Base-by-base conservation (phyloP, 2,329 filamentous ascomycete genomes). In the Fusarium denticulatum region DNA sequence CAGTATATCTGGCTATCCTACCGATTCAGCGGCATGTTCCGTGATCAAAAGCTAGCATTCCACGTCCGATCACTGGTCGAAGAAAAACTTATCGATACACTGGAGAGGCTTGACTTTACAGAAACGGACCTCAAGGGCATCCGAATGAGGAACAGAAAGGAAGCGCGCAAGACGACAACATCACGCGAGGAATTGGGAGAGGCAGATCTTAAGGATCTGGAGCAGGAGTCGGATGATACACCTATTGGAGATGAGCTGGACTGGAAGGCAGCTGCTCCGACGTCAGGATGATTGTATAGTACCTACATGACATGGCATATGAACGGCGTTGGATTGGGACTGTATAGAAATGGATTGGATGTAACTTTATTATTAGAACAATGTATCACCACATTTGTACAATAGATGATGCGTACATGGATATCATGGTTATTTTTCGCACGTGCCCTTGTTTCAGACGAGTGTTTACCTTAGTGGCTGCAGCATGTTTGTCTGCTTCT, bases 1-100 rank as follows among this genome's bases (percentile, higher is more conserved):
- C 85, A 95, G 52, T 99, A 98, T 80, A 87, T 97, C 5, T 99
- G 96, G 96, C 86, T 99, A 22, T 96, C 93, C 76, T 98, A 96
- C 82, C 92, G 96, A 12, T 97, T 96, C 81, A 87, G 90, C 7
- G 93, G 94, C 55, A 87, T 97, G 57, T 97, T 98, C 81, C 88
- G 85, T 11, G 93, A 92, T 72, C 90, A 96, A 76, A 85, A 86
- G 2, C 86, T 97, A 47, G 95, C 94, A 1, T 92, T 93, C 72
- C 91, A 97, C 79, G 90, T 94, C 55, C 97, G 97, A 79, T 82
- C 84, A 12, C 80, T 97, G 56, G 91, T 95, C 5, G 95, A 98
- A 83, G 86, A 90, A 58, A 91, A 89, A 79, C 95, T 98, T 78
- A 81, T 84, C 36, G 64, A 81, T 14, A 77, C 80, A 6, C 78